These are phyloP conservation scores for Penicillium sp. DNA, from an alignment of 2,329 filamentous ascomycete genomes.

Conservation along the genomic window DNA sequence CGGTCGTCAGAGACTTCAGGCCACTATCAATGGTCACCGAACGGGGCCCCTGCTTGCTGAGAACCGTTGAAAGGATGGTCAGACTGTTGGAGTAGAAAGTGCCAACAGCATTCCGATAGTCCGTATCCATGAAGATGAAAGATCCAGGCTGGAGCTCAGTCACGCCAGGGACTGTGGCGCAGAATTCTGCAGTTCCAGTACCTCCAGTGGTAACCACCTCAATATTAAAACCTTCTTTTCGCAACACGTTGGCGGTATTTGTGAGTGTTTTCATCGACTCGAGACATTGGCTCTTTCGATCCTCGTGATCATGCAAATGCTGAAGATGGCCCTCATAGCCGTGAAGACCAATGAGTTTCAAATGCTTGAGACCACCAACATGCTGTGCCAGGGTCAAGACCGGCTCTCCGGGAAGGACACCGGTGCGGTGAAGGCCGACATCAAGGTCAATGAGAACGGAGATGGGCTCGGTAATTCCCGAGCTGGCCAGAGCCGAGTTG, in stretches of 20 bases:
- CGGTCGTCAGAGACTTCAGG: conserved; percentile 54
- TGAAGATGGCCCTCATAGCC: conserved; percentile 58
- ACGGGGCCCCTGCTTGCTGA: conserved; percentile 50
- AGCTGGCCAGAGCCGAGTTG: conserved; percentile 41
- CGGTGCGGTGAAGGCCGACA: conserved; percentile 54
- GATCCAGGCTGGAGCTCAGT: conserved; percentile 58
- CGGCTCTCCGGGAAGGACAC: conserved; percentile 46
- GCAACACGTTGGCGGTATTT: conserved; percentile 45
- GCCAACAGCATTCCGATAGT: conserved; percentile 57
- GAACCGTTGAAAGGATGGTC: conserved; percentile 51
- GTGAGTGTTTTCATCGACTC: conserved; percentile 50
- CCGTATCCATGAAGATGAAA: conserved; percentile 61
- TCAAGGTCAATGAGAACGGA: conserved; percentile 51
- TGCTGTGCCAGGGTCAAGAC: conserved; percentile 44
- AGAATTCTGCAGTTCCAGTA: conserved; percentile 57
- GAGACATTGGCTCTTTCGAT: conserved; percentile 46
- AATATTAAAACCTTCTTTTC: conserved; percentile 47
- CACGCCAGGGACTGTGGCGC: conserved; percentile 51
- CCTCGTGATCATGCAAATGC: conserved; percentile 49
- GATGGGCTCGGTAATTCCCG: conserved; percentile 43
- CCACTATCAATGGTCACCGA: conserved; percentile 53
- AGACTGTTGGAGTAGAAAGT: conserved; percentile 52
- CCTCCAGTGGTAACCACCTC: conserved; percentile 55
- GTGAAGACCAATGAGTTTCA: conserved; percentile 53
- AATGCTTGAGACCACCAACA: conserved; percentile 37